Conservation (phyloP, 2,329 filamentous ascomycete species). For the Colletotrichum sp. region DNA sequence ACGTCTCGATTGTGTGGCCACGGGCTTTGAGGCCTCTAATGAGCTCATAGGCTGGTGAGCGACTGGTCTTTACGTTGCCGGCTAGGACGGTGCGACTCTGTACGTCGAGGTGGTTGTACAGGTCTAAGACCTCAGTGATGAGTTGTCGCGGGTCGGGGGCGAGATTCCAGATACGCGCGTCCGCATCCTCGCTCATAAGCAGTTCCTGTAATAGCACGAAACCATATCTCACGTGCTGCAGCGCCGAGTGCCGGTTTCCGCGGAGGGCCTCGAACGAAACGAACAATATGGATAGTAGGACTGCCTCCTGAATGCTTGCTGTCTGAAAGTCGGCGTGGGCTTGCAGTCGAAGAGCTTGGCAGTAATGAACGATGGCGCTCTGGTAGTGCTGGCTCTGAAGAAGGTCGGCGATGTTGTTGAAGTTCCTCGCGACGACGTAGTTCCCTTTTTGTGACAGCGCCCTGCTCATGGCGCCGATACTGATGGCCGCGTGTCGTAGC, state of each 20-base stretch:
- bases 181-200: neutral
- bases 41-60: constrained; percentile 8
- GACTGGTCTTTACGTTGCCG: neutral
- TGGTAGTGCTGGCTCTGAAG: constrained; percentile 31
- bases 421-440: constrained; percentile 10
- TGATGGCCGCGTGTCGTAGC: constrained; percentile 43
- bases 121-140: constrained; percentile 15
- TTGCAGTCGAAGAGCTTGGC: constrained; percentile 44
- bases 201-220: constrained; percentile 27
- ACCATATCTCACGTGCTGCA: constrained; percentile 45
- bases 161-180: constrained; percentile 12
- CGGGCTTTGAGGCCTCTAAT: constrained; percentile 5
- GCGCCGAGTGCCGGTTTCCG: constrained; percentile 42
- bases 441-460: constrained; percentile 23
- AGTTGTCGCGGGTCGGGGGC: constrained; percentile 15
- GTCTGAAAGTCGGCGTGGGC: constrained; percentile 38
- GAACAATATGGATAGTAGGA: constrained; percentile 44
- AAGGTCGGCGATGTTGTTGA: constrained; percentile 1
- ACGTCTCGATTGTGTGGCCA: constrained; percentile 13
- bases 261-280: constrained; percentile 46
- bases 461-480: constrained; percentile 42
- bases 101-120: constrained; percentile 11
- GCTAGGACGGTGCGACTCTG: constrained; percentile 17
- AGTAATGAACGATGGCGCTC: constrained; percentile 45
- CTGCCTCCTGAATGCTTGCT: constrained; percentile 41